These are phyloP conservation scores for Phytophthora melonis DNA, from an alignment of 352 stramenopile genomes.

Conservation along the genomic window DNA sequence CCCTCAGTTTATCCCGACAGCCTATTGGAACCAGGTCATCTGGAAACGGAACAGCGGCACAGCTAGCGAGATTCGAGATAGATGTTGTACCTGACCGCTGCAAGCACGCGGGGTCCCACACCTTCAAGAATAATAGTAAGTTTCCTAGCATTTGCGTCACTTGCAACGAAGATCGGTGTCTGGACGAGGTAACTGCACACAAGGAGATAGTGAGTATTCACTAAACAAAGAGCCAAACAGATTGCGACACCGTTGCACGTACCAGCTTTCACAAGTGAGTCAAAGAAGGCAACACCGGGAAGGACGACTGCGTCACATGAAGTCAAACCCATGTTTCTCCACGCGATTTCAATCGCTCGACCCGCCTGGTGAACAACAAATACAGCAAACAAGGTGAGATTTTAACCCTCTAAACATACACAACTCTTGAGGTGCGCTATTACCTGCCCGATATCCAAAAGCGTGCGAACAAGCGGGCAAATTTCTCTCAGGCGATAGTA, in stretches of 20 bases:
- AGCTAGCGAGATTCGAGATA: conserved; percentile 43
- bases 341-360: conserved; percentile 58
- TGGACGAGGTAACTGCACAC: conserved; percentile 38
- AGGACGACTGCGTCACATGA: conserved; percentile 52
- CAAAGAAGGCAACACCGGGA: conserved; percentile 56
- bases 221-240: not conserved
- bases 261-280: conserved; percentile 49
- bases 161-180: conserved; percentile 41
- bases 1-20: conserved; percentile 31
- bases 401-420: not conserved
- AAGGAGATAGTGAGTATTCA: not conserved
- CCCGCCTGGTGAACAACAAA: conserved; percentile 38
- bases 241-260: not conserved
- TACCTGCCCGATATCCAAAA: conserved; percentile 65
- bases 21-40: conserved; percentile 39
- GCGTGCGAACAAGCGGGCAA: conserved; percentile 50
- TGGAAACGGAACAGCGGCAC: conserved; percentile 42
- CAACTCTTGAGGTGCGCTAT: not conserved
- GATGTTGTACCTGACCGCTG: conserved; percentile 26
- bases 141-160: conserved; percentile 59
- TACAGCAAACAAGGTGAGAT: not conserved
- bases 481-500: conserved; percentile 65
- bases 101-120: conserved; percentile 58
- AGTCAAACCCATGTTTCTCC: conserved; percentile 49
- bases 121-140: conserved; percentile 62